phyloP scores from a whole-genome alignment of 441 rosid species.

The Populus tomentosa region DNA sequence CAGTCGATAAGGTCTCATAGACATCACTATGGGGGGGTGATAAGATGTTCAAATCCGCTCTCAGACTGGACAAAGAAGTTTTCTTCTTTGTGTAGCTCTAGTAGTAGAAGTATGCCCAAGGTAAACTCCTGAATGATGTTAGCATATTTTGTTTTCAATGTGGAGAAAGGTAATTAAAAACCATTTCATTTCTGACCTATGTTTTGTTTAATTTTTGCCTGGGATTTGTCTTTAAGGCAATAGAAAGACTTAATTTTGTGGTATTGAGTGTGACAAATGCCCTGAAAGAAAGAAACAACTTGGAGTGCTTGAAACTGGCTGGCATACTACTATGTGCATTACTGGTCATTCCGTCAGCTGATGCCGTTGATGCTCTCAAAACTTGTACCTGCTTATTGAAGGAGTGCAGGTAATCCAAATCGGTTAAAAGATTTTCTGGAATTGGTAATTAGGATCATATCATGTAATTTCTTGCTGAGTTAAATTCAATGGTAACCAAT shows the following conservation, averaged over 20 bases:
- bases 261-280: slow-evolving; percentile 27
- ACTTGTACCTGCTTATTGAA: slow-evolving; percentile 86
- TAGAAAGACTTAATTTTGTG: slow-evolving; percentile 36
- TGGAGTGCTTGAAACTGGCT: slow-evolving; percentile 38
- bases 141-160: slow-evolving; percentile 5
- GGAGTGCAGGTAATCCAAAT: slow-evolving; percentile 75
- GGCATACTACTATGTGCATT: slow-evolving; percentile 56
- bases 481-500: background rate
- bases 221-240: slow-evolving; percentile 27
- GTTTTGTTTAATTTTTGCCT: background rate
- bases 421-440: background rate
- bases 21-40: slow-evolving; percentile 9
- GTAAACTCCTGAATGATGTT: slow-evolving; percentile 26
- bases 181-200: background rate
- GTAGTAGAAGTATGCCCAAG: slow-evolving; percentile 37
- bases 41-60: slow-evolving; percentile 32
- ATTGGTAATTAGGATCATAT: background rate
- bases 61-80: slow-evolving; percentile 29
- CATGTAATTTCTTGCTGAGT: background rate
- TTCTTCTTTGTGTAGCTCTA: slow-evolving; percentile 14
- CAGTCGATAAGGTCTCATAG: slow-evolving; percentile 27
- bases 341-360: slow-evolving; percentile 79
- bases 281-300: slow-evolving; percentile 38
- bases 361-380: slow-evolving; percentile 91
- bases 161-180: background rate